Conservation (phyloP, 2,329 filamentous ascomycete genomes). For the Talaromyces sp. region DNA sequence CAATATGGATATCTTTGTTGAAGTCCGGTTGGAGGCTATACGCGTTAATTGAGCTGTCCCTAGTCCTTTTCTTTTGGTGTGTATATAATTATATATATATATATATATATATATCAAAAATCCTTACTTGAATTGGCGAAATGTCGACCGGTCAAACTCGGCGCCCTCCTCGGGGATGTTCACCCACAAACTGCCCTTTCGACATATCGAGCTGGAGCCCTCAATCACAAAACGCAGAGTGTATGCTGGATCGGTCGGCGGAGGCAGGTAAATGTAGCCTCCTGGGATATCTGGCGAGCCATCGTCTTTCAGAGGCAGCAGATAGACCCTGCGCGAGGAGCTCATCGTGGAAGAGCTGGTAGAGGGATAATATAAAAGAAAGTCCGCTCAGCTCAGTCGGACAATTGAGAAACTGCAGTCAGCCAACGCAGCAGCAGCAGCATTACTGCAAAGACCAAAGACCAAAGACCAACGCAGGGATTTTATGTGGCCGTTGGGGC, state of each 20-base stretch:
- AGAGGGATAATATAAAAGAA: neutral
- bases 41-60: slow-evolving; percentile 9
- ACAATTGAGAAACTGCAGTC: neutral
- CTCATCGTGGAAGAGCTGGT: slow-evolving; percentile 14
- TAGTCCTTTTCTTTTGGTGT: neutral
- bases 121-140: slow-evolving; percentile 81
- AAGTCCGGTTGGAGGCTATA: slow-evolving; percentile 76
- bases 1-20: slow-evolving; percentile 84
- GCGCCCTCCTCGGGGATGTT: slow-evolving; percentile 78
- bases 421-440: neutral
- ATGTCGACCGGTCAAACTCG: slow-evolving; percentile 70
- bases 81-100: neutral
- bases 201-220: slow-evolving; percentile 91
- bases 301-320: slow-evolving; percentile 85
- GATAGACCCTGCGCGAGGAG: slow-evolving; percentile 58
- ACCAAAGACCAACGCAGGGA: neutral
- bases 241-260: slow-evolving; percentile 66
- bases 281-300: slow-evolving; percentile 85
- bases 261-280: slow-evolving; percentile 85
- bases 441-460: neutral
- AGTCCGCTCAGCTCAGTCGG: neutral
- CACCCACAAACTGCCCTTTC: slow-evolving; percentile 91
- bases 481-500: neutral
- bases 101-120: neutral
- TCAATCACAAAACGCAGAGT: slow-evolving; percentile 84